Base-by-base conservation (phyloP, 1,284 basidiomycete genomes). In the Sanghuangporus weigelae region DNA sequence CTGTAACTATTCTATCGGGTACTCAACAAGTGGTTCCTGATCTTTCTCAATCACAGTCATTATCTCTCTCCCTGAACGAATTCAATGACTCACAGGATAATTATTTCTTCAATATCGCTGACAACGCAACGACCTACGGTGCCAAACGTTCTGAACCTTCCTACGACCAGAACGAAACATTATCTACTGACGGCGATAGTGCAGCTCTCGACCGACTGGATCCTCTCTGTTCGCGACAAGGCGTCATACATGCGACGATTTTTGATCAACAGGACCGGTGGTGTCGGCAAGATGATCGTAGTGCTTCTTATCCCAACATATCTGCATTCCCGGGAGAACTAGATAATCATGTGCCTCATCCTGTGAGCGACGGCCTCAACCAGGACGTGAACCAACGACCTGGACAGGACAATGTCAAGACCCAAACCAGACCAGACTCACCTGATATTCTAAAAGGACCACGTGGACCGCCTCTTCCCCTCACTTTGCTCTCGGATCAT, bases 21-120 rank as follows among this genome's bases (percentile, higher is more conserved):
- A 21, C 50, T 21, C 36, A 46, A 16, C 36, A 56, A 48, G 16
- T 56, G 11, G 39, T 23, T 19, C 21, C 40, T 14, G 14, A 56
- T 53, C 60, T 26, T 63, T 55, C 55, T 48, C 54, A 65, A 56
- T 57, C 60, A 50, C 64, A 55, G 62, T 65, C 44, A 51, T 51
- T 40, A 49, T 60, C 48, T 75, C 73, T 50, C 65, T 78, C 38
- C 68, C 67, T 46, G 57, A 65, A n/a, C 63, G 31, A 60, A 55
- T 31, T 59, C 67, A 63, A 67, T 49, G 56, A 64, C 61, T 55
- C 26, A 16, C 53, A 38, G 19, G 36, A 54, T 2, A 10, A 10
- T 16, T n/a, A 4, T n/a, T 14, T n/a, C 10, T 11, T 36, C 12
- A 54, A 54, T 35, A 35, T 36, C 14, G 31, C 11, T 54, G 16